phyloP scores from a whole-genome alignment of 2,329 filamentous ascomycete species.

The Nectriaceae sp. region DNA sequence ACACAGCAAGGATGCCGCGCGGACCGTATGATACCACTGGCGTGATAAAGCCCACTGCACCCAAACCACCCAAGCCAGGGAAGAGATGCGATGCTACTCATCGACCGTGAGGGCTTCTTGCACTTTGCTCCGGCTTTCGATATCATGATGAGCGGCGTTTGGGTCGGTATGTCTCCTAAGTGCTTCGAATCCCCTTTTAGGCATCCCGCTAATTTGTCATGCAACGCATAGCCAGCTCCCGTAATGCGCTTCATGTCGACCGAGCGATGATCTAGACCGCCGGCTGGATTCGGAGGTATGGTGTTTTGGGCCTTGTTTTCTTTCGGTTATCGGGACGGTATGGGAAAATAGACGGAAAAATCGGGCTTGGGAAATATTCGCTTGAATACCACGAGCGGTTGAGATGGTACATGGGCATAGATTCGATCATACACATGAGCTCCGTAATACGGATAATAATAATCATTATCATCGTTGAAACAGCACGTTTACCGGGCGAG shows the following conservation, averaged over 20 bases:
- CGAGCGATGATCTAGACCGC: constrained; percentile 26
- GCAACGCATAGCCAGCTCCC: constrained; percentile 13
- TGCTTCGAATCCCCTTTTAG: background rate
- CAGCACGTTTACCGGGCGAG: no score
- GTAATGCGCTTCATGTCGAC: constrained; percentile 20
- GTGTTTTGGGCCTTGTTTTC: constrained; percentile 15
- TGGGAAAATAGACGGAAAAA: constrained; percentile 28
- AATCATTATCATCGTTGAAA: background rate
- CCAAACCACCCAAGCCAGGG: constrained; percentile 37
- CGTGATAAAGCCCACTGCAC: constrained; percentile 36
- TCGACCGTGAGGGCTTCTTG: constrained; percentile 16
- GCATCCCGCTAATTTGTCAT: background rate
- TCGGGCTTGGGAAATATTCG: constrained; percentile 19
- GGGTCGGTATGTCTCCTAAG: constrained; percentile 16
- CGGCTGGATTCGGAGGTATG: constrained; percentile 23
- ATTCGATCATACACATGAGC: constrained; percentile 25
- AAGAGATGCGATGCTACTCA: constrained; percentile 17
- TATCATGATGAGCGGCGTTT: constrained; percentile 18
- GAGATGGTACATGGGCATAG: constrained; percentile 27
- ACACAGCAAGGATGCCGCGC: constrained; percentile 32
- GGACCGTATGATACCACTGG: constrained; percentile 42
- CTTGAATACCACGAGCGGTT: constrained; percentile 23
- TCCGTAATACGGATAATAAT: constrained; percentile 10
- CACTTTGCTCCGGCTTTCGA: constrained; percentile 7
- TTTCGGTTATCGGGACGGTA: constrained; percentile 26